Conservation (phyloP, 179 eudicot species). For the Heliamphora pulchella region DNA sequence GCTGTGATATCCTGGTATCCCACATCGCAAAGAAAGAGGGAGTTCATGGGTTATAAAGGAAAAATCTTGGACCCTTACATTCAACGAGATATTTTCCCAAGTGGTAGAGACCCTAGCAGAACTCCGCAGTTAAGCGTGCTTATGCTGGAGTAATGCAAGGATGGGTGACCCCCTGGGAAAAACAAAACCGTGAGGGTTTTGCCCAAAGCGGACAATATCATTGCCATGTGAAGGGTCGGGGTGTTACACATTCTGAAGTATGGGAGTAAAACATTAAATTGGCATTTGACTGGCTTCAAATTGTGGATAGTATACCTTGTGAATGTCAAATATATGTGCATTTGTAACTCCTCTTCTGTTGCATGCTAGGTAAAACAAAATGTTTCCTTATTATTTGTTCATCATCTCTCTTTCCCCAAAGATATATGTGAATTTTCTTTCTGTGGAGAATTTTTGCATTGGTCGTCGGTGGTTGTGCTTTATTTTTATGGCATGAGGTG, state of each 20-base stretch:
- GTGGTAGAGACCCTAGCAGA: too few species aligned
- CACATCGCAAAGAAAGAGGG: too few species aligned
- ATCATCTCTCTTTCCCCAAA: not conserved
- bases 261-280: not conserved
- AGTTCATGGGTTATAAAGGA: too few species aligned
- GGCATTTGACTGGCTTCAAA: not conserved
- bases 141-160: too few species aligned
- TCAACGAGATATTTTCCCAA: too few species aligned
- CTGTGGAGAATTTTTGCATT: not conserved
- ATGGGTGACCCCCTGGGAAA: too few species aligned
- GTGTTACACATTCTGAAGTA: not conserved
- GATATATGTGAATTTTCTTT: not conserved
- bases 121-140: too few species aligned
- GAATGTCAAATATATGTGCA: not conserved
- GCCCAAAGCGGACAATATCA: too few species aligned
- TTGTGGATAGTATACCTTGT: not conserved
- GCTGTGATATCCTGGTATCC: too few species aligned
- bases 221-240: too few species aligned
- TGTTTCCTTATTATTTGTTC: not conserved
- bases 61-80: too few species aligned
- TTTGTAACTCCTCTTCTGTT: constrained; percentile 1
- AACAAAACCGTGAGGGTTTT: too few species aligned
- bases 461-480: not conserved
- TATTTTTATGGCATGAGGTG: constrained; percentile 3
- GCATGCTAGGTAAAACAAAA: not conserved